A percentile compares a stretch with the other conserved stretches of the same genome.
Conservation (phyloP, 257 asterid species). For the Lantana camara region DNA sequence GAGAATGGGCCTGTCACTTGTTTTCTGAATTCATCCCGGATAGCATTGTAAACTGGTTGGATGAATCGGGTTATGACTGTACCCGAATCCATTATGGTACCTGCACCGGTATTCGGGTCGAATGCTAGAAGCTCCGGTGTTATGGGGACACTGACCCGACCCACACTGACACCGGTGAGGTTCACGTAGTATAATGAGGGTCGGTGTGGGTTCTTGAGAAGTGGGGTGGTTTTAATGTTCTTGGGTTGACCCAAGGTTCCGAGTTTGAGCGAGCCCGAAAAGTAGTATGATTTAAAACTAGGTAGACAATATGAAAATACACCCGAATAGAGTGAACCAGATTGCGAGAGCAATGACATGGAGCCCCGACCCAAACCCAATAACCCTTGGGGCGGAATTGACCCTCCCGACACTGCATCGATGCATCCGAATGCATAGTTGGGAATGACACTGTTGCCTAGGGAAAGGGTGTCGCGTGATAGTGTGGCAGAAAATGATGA, state of each 20-base stretch:
- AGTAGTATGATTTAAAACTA: slow-evolving; percentile 78
- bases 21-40: slow-evolving; percentile 67
- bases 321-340: slow-evolving; percentile 69
- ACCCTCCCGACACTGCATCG: slow-evolving; percentile 52
- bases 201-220: slow-evolving; percentile 77
- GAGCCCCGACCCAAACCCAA: slow-evolving; percentile 89
- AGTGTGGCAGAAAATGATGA: slow-evolving; percentile 68
- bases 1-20: slow-evolving; percentile 63
- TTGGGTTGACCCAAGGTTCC: slow-evolving; percentile 85
- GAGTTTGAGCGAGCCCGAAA: slow-evolving; percentile 88
- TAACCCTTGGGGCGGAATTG: slow-evolving; percentile 84
- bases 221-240: slow-evolving; percentile 69
- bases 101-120: slow-evolving; percentile 70
- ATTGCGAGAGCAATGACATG: slow-evolving; percentile 70
- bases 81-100: slow-evolving; percentile 88
- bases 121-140: slow-evolving; percentile 63
- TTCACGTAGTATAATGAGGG: slow-evolving; percentile 84
- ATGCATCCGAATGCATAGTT: slow-evolving; percentile 83
- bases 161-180: slow-evolving; percentile 79
- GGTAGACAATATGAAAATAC: slow-evolving; percentile 84
- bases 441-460: slow-evolving; percentile 57
- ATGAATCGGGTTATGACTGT: slow-evolving; percentile 87
- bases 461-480: slow-evolving; percentile 63
- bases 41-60: slow-evolving; percentile 55
- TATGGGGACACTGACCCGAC: slow-evolving; percentile 59